Conservation (phyloP, 2,329 filamentous ascomycete species). For the Xylaria sp. region DNA sequence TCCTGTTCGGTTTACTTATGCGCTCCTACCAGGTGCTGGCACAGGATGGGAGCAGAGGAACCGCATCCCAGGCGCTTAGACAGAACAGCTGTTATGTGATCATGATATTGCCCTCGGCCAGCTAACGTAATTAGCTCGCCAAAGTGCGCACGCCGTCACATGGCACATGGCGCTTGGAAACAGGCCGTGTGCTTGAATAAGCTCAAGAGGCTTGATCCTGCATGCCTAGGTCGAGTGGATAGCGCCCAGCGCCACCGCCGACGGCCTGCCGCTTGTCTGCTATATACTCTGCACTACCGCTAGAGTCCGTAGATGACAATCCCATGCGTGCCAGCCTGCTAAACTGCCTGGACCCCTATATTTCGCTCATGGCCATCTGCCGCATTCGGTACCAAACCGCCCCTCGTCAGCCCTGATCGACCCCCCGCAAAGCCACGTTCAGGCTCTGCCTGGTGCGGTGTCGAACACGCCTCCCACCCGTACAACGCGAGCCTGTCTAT, state of each 20-base stretch:
- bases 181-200: conserved; percentile 25
- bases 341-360: conserved; percentile 27
- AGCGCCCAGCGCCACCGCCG: conserved; percentile 27
- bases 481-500: conserved; percentile 29
- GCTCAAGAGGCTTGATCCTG: conserved; percentile 32
- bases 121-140: conserved; percentile 20
- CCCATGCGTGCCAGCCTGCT: conserved; percentile 1
- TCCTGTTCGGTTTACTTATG: conserved; percentile 28
- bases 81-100: not conserved
- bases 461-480: conserved; percentile 26
- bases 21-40: conserved; percentile 17
- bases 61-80: conserved; percentile 17
- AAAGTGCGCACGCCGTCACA: conserved; percentile 15
- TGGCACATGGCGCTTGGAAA: conserved; percentile 4
- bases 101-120: conserved; percentile 4
- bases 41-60: conserved; percentile 6
- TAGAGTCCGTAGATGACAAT: conserved; percentile 5
- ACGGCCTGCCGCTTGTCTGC: conserved; percentile 13
- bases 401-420: conserved; percentile 33
- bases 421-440: conserved; percentile 38
- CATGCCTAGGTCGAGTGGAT: conserved; percentile 28
- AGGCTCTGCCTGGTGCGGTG: conserved; percentile 28
- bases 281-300: not conserved
- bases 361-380: conserved; percentile 27
- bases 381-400: conserved; percentile 33